Conservation (phyloP, 805 yeast species). For the Suhomyces pyralidae region DNA sequence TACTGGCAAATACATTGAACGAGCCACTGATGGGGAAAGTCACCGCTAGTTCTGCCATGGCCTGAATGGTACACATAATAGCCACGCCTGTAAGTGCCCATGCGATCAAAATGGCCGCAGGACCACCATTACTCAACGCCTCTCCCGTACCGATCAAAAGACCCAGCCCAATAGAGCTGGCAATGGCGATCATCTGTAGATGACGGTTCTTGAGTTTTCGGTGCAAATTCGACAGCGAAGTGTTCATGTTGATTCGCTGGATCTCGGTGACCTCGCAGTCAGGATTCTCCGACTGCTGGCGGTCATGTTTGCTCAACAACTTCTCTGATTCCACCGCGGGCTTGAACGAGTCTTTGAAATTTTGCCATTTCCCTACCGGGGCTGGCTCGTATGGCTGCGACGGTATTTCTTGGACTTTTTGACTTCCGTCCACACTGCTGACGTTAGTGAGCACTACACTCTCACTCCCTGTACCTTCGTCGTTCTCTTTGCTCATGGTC, state of each 20-base stretch:
- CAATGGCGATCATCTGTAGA: conserved; percentile 65
- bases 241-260: conserved; percentile 37
- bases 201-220: conserved; percentile 46
- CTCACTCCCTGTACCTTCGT: neutral
- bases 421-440: neutral
- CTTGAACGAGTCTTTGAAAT: conserved; percentile 50
- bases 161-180: conserved; percentile 69
- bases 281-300: conserved; percentile 16
- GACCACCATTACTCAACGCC: conserved; percentile 34
- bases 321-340: conserved; percentile 26
- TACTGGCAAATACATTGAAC: conserved; percentile 46
- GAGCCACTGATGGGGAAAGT: conserved; percentile 55
- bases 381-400: neutral
- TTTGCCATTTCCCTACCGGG: conserved; percentile 33
- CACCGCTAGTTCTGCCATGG: conserved; percentile 52
- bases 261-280: conserved; percentile 32
- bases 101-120: conserved; percentile 27
- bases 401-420: neutral
- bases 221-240: conserved; percentile 42
- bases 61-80: conserved; percentile 26
- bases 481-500: neutral
- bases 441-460: neutral
- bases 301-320: conserved; percentile 1
- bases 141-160: conserved; percentile 48
- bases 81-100: conserved; percentile 25